Evolutionary conservation across 495 filamentous ascomycete genomes (phyloP), one percentile per base, ranked within the genome.

Genomic region (Penicillium psychrofluorescens): DNA sequence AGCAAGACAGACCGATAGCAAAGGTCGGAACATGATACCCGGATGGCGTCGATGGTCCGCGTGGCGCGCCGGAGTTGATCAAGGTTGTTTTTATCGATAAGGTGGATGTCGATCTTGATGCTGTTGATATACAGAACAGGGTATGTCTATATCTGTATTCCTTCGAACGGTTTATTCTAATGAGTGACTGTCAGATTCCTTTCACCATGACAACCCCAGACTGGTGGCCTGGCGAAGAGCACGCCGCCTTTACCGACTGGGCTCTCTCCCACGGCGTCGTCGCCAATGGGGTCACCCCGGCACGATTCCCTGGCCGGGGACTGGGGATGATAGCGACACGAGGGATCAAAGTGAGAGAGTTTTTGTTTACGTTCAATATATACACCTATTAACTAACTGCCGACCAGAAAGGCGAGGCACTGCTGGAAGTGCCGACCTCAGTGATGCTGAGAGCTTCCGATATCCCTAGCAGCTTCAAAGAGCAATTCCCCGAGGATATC

Each of bases 321-420:
- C 64, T 91, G 9, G 87, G 89, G 16, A 80, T 95, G 42, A 73
- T 88, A 32, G 83, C 87, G 4, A 80, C 77, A 2, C 72, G 73
- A 11, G 60, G 66, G 6, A 74, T 91, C 44, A 61, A 82, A 66
- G 87, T 88, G 65, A 12, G 51, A 29, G 28, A 22, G 42, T 49
- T 50, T 34, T 81, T 48, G 42, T 46, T 55, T 31, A 35, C 8
- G 2, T 34, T 12, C 1, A 34, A 12, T 6, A 34, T 7, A 12
- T 34, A 34, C 32, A 2, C 10, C 9, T 34, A 34, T 11, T 6
- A 34, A 11, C 10, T 34, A 3, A 12, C 10, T 8, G 3, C 3
- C n/a, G 4, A 34, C 12, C 50, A 71, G 66, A 61, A 72, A 50
- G 69, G 72, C 11, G 72, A 84, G 46, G 61, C 61, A 4, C 58